Conservation (phyloP, 257 asterid genomes). For the Eustoma russellianum region DNA sequence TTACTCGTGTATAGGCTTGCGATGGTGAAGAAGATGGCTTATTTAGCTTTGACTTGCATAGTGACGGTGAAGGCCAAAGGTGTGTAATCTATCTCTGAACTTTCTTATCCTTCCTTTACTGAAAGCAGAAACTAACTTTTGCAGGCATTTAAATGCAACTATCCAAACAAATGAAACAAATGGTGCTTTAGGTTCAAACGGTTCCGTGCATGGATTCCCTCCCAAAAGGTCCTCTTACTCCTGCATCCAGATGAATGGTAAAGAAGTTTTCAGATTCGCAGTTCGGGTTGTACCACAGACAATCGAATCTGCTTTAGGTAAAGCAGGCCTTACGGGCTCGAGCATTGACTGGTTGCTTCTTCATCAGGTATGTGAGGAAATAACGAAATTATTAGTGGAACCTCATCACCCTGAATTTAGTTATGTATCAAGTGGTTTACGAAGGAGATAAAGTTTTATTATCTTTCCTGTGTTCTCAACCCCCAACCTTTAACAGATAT, state of each 20-base stretch:
- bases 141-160: conserved; percentile 59
- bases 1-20: conserved; percentile 47
- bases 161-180: conserved; percentile 43
- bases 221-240: conserved; percentile 64
- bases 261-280: conserved; percentile 96
- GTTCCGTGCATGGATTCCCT: conserved; percentile 50
- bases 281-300: conserved; percentile 89
- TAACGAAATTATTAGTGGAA: neutral
- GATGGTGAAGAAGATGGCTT: conserved; percentile 69
- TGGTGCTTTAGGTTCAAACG: conserved; percentile 45
- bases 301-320: conserved; percentile 60
- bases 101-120: conserved; percentile 3
- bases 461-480: neutral
- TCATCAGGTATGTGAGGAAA: conserved; percentile 64
- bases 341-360: conserved; percentile 84
- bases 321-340: conserved; percentile 72
- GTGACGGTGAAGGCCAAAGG: conserved; percentile 85
- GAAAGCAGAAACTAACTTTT: conserved; percentile 5
- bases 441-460: no score
- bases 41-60: conserved; percentile 67
- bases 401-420: neutral
- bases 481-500: no score
- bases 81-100: conserved; percentile 12
- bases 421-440: no score
- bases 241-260: conserved; percentile 93